A percentile compares a stretch with the other conserved stretches of the same genome.
phyloP scores from a whole-genome alignment of 371 early-diverging fungal species.

The Lichtheimia ornata region DNA sequence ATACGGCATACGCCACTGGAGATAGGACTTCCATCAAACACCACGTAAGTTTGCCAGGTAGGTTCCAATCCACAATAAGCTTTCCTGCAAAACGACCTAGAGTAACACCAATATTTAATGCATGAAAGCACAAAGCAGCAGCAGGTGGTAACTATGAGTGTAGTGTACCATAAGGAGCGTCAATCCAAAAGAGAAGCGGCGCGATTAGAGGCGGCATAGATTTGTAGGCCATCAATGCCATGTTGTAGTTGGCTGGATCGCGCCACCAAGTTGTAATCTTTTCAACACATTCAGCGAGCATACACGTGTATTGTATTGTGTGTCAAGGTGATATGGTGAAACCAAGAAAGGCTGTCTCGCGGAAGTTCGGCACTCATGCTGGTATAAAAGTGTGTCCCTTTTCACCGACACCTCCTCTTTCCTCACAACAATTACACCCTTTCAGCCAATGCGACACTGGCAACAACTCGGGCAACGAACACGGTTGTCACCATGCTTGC shows the following conservation, averaged over 20 bases:
- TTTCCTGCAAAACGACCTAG: slow-evolving; percentile 13
- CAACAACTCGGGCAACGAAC: no score
- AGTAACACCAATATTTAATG: no score
- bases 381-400: no score
- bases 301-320: not conserved
- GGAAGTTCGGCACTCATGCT: no score
- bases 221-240: slow-evolving; percentile 9
- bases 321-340: no score
- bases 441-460: no score
- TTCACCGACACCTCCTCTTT: no score
- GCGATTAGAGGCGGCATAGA: slow-evolving; percentile 8
- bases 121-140: not conserved
- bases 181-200: slow-evolving; percentile 15
- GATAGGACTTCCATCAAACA: slow-evolving; percentile 42
- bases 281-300: slow-evolving; percentile 5
- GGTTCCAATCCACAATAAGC: slow-evolving; percentile 13
- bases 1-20: slow-evolving; percentile 26
- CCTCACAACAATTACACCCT: no score
- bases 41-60: slow-evolving; percentile 44
- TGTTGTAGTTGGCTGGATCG: slow-evolving; percentile 14
- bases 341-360: no score
- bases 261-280: slow-evolving; percentile 11
- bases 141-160: not conserved
- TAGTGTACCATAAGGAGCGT: slow-evolving; percentile 28
- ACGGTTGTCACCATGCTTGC: no score